Evolutionary conservation across 2,329 filamentous ascomycete species (phyloP).

Genomic region (Penicillium fuscoglaucum): DNA sequence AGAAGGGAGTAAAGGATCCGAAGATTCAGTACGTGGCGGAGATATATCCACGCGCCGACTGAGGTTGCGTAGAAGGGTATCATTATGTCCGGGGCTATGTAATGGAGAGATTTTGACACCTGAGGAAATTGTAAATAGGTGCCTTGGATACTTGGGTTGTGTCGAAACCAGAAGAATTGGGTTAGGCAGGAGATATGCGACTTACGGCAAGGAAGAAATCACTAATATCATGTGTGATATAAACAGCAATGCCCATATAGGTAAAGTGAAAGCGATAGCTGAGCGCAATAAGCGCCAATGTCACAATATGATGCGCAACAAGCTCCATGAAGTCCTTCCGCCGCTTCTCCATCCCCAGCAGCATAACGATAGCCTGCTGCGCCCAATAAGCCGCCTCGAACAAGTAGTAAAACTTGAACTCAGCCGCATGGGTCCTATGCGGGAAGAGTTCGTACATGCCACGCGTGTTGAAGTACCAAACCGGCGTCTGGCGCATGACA

Average conservation of each 20-base stretch:
- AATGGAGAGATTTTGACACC: slow-evolving; percentile 88
- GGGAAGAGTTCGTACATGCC: slow-evolving; percentile 87
- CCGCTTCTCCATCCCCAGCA: slow-evolving; percentile 83
- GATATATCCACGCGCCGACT: slow-evolving; percentile 78
- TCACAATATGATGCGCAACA: slow-evolving; percentile 84
- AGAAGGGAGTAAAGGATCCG: slow-evolving; percentile 42
- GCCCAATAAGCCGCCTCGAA: slow-evolving; percentile 91
- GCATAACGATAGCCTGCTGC: slow-evolving; percentile 82
- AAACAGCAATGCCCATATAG: slow-evolving; percentile 85
- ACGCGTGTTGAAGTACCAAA: slow-evolving; percentile 89
- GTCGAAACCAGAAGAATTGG: not conserved
- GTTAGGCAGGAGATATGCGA: not conserved
- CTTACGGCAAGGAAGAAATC: slow-evolving; percentile 87
- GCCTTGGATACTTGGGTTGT: not conserved
- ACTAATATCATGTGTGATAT: slow-evolving; percentile 87
- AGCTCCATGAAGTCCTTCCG: slow-evolving; percentile 91
- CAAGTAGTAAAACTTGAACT: slow-evolving; percentile 90
- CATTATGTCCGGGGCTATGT: slow-evolving; percentile 72
- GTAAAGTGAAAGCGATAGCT: slow-evolving; percentile 95
- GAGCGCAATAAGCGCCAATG: slow-evolving; percentile 72
- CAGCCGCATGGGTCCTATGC: slow-evolving; percentile 71
- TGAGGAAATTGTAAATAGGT: slow-evolving; percentile 33
- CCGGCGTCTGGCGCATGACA: slow-evolving; percentile 82
- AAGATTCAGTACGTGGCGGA: slow-evolving; percentile 68
- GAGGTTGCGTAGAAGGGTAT: slow-evolving; percentile 80